Evolutionary conservation across 75 land plant species (phyloP).

Genomic region (Larix kaempferi): DNA sequence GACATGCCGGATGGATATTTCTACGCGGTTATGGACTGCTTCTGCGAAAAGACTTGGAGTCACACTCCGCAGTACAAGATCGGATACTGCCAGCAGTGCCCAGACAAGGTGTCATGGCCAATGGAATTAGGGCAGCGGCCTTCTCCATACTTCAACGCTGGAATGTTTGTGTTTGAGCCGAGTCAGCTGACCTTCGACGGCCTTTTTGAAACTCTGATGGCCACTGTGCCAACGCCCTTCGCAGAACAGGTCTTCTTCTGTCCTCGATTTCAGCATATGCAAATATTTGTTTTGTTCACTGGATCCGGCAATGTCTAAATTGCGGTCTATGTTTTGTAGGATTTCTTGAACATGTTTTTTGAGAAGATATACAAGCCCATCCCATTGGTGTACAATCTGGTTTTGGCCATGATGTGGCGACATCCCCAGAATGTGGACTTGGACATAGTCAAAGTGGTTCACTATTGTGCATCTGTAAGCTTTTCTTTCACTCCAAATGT

Average conservation of each 20-base stretch:
- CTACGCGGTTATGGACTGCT: constrained; percentile 72
- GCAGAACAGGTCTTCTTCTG: constrained; percentile 37
- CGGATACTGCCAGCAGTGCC: constrained; percentile 64
- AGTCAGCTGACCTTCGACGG: constrained; percentile 13
- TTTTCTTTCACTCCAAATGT: too few species aligned
- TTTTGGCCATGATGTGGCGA: constrained; percentile 52
- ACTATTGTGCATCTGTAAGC: constrained; percentile 58
- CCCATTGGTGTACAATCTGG: constrained; percentile 41
- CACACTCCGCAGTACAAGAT: constrained; percentile 36
- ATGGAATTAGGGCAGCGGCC: constrained; percentile 23
- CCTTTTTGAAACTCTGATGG: constrained; percentile 27
- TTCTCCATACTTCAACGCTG: constrained; percentile 48
- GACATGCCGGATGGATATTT: constrained; percentile 51
- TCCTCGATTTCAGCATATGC: not conserved
- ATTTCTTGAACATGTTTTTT: constrained; percentile 63
- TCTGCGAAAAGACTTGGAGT: constrained; percentile 55
- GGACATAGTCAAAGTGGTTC: constrained; percentile 45
- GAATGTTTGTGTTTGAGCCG: constrained; percentile 58
- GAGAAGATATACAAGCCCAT: constrained; percentile 39
- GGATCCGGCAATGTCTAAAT: not conserved
- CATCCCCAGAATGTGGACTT: constrained; percentile 51
- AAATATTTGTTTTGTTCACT: too few species aligned
- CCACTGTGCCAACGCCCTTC: constrained; percentile 52
- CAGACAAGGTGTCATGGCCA: constrained; percentile 38
- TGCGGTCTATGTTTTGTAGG: constrained; percentile 15